Evolutionary conservation across 2,329 filamentous ascomycete species (phyloP).

Genomic region (Fusarium oxysporum): DNA sequence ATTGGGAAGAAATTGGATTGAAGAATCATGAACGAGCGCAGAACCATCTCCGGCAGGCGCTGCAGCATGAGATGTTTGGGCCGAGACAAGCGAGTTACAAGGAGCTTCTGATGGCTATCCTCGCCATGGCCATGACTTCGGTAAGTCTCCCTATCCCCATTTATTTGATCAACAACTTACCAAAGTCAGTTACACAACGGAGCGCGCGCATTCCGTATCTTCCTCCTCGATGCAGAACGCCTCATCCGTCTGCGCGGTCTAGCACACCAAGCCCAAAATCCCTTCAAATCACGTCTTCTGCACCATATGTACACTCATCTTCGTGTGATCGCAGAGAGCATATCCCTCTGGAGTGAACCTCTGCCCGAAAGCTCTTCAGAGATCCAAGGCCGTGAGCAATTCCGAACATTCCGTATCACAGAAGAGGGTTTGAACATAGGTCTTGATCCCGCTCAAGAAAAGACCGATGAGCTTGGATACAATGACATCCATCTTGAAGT

Average conservation of each 20-base stretch:
- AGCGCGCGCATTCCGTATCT: conserved; percentile 29
- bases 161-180: background rate
- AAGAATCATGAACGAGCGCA: conserved; percentile 49
- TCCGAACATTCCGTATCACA: conserved; percentile 46
- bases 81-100: conserved; percentile 56
- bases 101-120: conserved; percentile 57
- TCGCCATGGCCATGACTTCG: conserved; percentile 46
- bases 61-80: conserved; percentile 49
- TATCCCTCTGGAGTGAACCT: conserved; percentile 32
- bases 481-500: conserved; percentile 58
- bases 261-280: conserved; percentile 48
- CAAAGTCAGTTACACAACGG: conserved; percentile 29
- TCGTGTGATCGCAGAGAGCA: conserved; percentile 59
- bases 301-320: conserved; percentile 61
- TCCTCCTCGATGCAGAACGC: conserved; percentile 57
- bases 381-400: background rate
- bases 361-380: background rate
- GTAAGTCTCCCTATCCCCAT: background rate
- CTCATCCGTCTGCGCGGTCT: conserved; percentile 55
- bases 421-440: conserved; percentile 47
- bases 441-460: conserved; percentile 45
- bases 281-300: conserved; percentile 56
- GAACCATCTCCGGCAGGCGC: conserved; percentile 48
- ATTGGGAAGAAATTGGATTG: conserved; percentile 47
- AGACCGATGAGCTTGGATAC: conserved; percentile 53